These are phyloP conservation scores for Quercus mongolica DNA, from an alignment of 306 rosid genomes.

Conservation along the genomic window DNA sequence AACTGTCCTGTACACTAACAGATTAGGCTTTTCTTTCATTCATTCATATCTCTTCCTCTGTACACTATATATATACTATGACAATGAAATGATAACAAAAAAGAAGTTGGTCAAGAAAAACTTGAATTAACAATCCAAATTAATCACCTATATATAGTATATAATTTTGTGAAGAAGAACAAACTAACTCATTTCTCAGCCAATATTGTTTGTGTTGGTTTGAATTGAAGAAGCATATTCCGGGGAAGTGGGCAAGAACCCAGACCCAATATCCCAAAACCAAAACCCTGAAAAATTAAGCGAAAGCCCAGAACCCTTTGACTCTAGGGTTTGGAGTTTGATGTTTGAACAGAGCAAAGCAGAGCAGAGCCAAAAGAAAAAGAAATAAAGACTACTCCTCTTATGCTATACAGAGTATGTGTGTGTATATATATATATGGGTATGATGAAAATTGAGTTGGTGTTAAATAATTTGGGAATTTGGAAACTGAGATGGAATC, in stretches of 20 bases:
- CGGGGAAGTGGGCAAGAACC: background rate
- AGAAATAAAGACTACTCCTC: background rate
- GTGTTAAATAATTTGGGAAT: background rate
- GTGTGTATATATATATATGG: too few relatives aligned
- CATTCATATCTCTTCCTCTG: background rate
- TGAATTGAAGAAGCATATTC: background rate
- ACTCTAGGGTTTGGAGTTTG: background rate
- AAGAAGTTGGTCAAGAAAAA: background rate
- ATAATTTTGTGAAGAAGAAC: background rate
- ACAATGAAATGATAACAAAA: background rate
- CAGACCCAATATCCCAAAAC: background rate
- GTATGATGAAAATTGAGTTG: background rate
- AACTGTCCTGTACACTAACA: background rate
- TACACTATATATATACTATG: background rate
- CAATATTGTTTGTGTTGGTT: background rate
- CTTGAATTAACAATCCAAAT: background rate
- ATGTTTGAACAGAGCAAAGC: background rate
- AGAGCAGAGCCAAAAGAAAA: background rate
- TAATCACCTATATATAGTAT: background rate
- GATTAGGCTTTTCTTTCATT: background rate
- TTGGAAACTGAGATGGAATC: background rate
- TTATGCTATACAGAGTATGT: too few relatives aligned
- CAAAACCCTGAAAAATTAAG: background rate
- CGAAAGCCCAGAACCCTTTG: too few relatives aligned
- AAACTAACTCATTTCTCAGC: background rate